Base-by-base conservation (phyloP, 768 basidiomycete genomes). In the Strobilomyces dryophilus region DNA sequence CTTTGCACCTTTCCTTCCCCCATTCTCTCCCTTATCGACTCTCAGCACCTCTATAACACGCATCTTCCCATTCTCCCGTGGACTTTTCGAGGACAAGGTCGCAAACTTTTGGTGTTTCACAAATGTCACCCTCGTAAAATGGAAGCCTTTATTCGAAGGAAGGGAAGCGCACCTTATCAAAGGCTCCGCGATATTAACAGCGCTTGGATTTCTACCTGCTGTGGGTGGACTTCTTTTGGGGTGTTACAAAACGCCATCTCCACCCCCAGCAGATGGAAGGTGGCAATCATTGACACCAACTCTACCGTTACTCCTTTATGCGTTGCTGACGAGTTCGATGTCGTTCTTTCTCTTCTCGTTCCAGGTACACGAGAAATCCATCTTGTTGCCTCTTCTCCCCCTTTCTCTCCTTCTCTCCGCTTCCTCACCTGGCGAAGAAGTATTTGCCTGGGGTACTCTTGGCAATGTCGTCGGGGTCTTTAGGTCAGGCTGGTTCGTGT, bases 51-150 rank as follows among this genome's bases (percentile, higher is more conserved):
- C 89, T 15, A 74, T 95, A 43, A 74, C 74, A 14, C 84, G 95
- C 7, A 92, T 97, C 51, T 98, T 98, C 66, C 95, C 95, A 0
- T 92, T 98, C 66, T 78, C 81, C 7, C 84, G 95, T 27, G 95
- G 94, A 14, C 75, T 95, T 3, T 95, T 95, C 62, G 93, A 95
- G 65, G 92, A 95, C 73, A 95, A 95, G 64, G 95, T 98, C 21
- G 92, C 95, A 37, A 98, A 98, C 66, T 91, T 95, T 65, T 98
- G 95, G 95, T 97, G 95, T 68, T 90, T 92, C 31, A 83, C 86
- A 17, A 92, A 98, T 65, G 85, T 95, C 21, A 59, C 64, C 9
- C 70, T 89, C 14, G 68, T 98, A 71, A 97, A 95, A 66, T 97
- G 95, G 87, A 83, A 80, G 45, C 67, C 69, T 27, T 21, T 57